These are phyloP conservation scores for Helicocarpus griseus DNA, from an alignment of 2,329 filamentous ascomycete genomes.

Conservation along the genomic window DNA sequence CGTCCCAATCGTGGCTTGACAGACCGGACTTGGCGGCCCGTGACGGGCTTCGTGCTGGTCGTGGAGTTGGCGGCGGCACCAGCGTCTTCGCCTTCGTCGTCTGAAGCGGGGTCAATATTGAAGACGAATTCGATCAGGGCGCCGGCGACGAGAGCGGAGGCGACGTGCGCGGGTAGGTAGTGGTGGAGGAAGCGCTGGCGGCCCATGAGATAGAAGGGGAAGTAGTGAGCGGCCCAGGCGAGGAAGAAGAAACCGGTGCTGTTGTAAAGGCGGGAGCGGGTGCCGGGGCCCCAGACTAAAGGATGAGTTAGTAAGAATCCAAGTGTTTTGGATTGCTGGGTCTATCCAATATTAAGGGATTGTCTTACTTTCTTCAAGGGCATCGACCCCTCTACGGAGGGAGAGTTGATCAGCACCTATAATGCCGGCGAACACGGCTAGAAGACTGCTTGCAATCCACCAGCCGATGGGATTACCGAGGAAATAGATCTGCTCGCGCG, in stretches of 20 bases:
- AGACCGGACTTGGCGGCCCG: conserved; percentile 54
- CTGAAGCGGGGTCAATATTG: conserved; percentile 65
- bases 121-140: conserved; percentile 94
- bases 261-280: conserved; percentile 91
- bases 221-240: conserved; percentile 93
- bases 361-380: conserved; percentile 79
- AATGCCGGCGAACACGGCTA: conserved; percentile 90
- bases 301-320: conserved; percentile 15
- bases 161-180: conserved; percentile 89
- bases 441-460: conserved; percentile 88
- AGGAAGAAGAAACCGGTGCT: conserved; percentile 99
- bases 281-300: conserved; percentile 50
- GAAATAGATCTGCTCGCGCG: conserved; percentile 96
- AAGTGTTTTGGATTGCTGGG: not conserved
- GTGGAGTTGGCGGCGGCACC: conserved; percentile 29
- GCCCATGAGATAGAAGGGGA: conserved; percentile 97
- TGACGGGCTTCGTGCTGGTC: conserved; percentile 31
- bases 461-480: conserved; percentile 92
- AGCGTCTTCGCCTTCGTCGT: conserved; percentile 42
- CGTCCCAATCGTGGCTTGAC: conserved; percentile 71
- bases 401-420: conserved; percentile 88
- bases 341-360: not conserved
- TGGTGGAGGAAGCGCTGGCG: conserved; percentile 97
- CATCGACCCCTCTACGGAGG: conserved; percentile 83
- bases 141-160: conserved; percentile 80